A percentile compares a stretch with the other conserved stretches of the same genome.
These are phyloP conservation scores for Fraxinus excelsior DNA, from an alignment of 257 asterid genomes.

Conservation along the genomic window DNA sequence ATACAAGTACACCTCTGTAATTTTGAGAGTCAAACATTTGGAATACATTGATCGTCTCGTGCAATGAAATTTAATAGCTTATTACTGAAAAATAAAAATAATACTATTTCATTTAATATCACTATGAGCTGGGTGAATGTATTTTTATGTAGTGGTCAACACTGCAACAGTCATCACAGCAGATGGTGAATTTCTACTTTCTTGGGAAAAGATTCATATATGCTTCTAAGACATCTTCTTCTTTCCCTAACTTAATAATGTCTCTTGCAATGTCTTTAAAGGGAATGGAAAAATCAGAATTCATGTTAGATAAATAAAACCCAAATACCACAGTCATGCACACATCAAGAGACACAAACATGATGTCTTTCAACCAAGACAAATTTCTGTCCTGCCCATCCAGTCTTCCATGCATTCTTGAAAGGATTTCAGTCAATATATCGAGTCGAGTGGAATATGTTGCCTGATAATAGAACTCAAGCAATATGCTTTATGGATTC, in stretches of 20 bases:
- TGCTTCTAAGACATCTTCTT: slow-evolving; percentile 7
- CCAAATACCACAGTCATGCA: background rate
- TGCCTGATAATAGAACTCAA: slow-evolving; percentile 1
- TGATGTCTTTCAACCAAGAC: background rate
- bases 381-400: slow-evolving; percentile 11
- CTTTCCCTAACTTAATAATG: slow-evolving; percentile 1
- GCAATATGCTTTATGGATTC: slow-evolving; percentile 13
- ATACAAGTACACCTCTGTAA: slow-evolving; percentile 3
- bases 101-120: slow-evolving; percentile 8
- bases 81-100: background rate
- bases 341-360: slow-evolving; percentile 6
- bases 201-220: background rate
- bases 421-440: slow-evolving; percentile 1
- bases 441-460: background rate
- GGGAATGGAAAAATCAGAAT: background rate
- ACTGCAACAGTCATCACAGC: background rate
- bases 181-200: background rate
- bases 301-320: background rate
- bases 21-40: background rate
- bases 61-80: background rate
- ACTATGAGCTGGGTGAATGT: background rate
- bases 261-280: slow-evolving; percentile 1
- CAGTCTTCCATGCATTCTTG: background rate
- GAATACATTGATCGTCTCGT: background rate
- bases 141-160: background rate